Base-by-base conservation (phyloP, 306 rosid genomes). In the Ormosia emarginata region DNA sequence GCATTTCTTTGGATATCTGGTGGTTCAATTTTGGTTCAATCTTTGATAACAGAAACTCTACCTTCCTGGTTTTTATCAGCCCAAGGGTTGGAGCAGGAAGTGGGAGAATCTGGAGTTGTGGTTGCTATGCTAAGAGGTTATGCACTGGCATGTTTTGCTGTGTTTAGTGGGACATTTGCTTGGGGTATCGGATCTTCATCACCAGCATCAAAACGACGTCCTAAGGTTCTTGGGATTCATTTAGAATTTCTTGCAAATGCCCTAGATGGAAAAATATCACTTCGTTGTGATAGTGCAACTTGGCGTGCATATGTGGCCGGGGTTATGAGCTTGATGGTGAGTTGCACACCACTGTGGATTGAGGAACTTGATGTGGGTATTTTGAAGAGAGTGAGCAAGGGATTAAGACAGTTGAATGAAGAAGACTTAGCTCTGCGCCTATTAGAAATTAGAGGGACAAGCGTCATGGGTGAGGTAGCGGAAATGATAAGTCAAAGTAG, bases 11-110 rank as follows among this genome's bases (percentile, higher is more conserved):
- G 97, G 94, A 82, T 95, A 77, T 92, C 96, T 10, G 97, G 99
- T 71, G 97, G 97, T 59, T 66, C 89, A 53, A 78, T 79, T 71
- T 82, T 93, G 82, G 97, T 93, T 86, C 99, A 91, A 57, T 85
- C 91, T 46, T 82, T 95, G 85, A 77, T 95, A 47, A 90, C 85
- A 75, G 99, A 95, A 87, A 92, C 96, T 55, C 66, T 95, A 85
- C 97, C 98, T 67, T 95, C 98, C 37, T 95, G 93, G 99, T 91
- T 93, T 85, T 88, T 92, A 84, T 93, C 99, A 4, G 83, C 83
- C 61, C 97, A 89, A 59, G 82, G 91, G 67, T 82, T 86, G 5
- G 91, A 90, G 57, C 83, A 86, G 52, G 93, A 87, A 81, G 87
- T 77, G 65, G 86, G 80, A 75, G 91, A 87, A 63, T 84, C 91